Conservation (phyloP, 306 rosid species). For the Malus fusca region DNA sequence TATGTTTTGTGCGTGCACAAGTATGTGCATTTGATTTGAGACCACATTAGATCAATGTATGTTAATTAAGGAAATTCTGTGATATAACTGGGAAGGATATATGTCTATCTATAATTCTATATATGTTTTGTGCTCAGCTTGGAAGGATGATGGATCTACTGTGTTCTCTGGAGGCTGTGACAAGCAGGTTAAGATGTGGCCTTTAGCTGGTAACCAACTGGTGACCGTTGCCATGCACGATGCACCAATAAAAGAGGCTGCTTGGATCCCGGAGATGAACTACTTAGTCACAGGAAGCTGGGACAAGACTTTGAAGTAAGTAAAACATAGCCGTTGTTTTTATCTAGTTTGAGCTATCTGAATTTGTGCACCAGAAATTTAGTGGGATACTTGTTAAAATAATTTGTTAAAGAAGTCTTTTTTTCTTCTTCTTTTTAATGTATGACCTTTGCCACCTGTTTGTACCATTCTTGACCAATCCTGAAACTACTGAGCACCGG, state of each 20-base stretch:
- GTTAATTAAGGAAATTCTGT: background rate
- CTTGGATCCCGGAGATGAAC: constrained; percentile 90
- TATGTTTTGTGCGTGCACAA: background rate
- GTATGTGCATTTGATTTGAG: background rate
- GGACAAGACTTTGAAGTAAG: constrained; percentile 76
- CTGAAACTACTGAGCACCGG: no score
- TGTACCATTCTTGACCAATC: no score
- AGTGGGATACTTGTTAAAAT: background rate
- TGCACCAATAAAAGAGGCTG: constrained; percentile 68
- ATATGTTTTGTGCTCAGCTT: constrained; percentile 77
- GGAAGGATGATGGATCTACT: constrained; percentile 96
- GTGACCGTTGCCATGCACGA: constrained; percentile 92
- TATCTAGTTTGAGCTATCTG: background rate
- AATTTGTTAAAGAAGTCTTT: background rate
- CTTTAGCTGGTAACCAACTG: constrained; percentile 70
- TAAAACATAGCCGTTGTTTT: background rate
- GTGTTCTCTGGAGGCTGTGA: constrained; percentile 95
- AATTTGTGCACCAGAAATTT: background rate
- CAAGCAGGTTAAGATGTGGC: constrained; percentile 97
- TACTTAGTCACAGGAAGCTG: constrained; percentile 84
- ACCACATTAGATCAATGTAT: background rate
- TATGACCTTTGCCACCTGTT: background rate
- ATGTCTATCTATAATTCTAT: background rate
- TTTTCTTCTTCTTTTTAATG: background rate
- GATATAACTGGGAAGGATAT: background rate